Conservation (phyloP, 2,329 filamentous ascomycete species). For the Pyricularia sp. region DNA sequence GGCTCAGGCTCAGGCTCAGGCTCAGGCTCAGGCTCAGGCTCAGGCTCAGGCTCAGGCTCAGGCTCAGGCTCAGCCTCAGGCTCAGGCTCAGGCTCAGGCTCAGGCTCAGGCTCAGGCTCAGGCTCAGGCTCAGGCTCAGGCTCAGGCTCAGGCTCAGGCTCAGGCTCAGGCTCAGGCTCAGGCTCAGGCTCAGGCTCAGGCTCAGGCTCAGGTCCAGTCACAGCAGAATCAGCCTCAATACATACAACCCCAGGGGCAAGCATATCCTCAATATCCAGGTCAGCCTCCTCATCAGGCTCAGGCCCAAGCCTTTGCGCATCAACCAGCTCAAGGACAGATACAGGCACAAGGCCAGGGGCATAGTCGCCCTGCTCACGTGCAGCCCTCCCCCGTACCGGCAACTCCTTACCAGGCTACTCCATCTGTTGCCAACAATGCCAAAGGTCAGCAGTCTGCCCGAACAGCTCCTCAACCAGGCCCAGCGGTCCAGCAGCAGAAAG, state of each 20-base stretch:
- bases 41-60: too few relatives aligned
- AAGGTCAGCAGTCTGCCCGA: neutral
- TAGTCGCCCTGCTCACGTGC: neutral
- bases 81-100: too few relatives aligned
- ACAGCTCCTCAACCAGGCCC: constrained; percentile 7
- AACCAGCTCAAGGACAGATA: neutral
- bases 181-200: neutral
- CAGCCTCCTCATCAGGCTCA: neutral
- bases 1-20: too few relatives aligned
- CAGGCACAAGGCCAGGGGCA: neutral
- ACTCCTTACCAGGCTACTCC: neutral
- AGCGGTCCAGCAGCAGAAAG: constrained; percentile 2
- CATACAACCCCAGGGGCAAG: neutral
- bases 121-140: too few relatives aligned
- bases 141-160: too few relatives aligned
- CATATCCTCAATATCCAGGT: neutral
- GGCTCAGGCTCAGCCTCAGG: too few relatives aligned
- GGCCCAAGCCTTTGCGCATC: neutral
- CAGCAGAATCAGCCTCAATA: neutral
- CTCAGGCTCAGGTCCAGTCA: neutral
- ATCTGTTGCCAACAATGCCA: neutral
- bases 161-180: too few relatives aligned
- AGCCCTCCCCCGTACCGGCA: neutral
- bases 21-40: too few relatives aligned
- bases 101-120: too few relatives aligned